phyloP scores from a whole-genome alignment of 306 rosid species.

The Cucurbita moschata region DNA sequence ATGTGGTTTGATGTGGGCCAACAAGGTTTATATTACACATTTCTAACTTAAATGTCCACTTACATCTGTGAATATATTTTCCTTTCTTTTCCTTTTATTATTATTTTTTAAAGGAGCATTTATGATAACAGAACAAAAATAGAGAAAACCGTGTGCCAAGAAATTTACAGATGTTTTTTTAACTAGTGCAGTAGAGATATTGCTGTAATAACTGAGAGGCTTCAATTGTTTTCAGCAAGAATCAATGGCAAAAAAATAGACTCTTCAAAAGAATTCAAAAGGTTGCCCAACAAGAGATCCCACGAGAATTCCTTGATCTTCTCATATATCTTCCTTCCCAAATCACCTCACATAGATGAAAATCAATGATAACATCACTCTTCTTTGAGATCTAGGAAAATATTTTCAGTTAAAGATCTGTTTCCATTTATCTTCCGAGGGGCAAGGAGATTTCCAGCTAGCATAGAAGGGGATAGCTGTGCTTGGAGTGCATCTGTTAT shows the following conservation, averaged over 20 bases:
- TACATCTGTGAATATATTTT: neutral
- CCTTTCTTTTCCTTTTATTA: neutral
- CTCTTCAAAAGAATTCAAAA: neutral
- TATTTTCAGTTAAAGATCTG: neutral
- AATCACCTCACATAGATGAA: neutral
- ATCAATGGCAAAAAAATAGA: neutral
- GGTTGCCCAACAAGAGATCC: neutral
- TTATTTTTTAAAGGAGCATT: neutral
- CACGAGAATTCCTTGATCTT: neutral
- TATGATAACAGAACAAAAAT: neutral
- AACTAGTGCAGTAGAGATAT: neutral
- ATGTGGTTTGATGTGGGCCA: constrained; percentile 99
- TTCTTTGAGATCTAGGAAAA: neutral
- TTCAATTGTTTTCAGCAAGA: neutral
- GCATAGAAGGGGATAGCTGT: neutral
- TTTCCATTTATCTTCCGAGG: neutral
- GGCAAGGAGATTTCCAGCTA: neutral
- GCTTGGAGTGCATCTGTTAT: neutral
- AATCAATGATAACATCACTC: neutral
- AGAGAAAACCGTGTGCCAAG: neutral
- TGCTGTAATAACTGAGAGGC: neutral
- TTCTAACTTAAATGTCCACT: neutral
- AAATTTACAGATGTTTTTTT: neutral
- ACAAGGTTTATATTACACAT: constrained; percentile 43
- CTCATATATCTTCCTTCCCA: neutral